Evolutionary conservation across 352 stramenopile species (phyloP), one percentile per base, ranked within the genome.

Genomic region (Pythium sp.): DNA sequence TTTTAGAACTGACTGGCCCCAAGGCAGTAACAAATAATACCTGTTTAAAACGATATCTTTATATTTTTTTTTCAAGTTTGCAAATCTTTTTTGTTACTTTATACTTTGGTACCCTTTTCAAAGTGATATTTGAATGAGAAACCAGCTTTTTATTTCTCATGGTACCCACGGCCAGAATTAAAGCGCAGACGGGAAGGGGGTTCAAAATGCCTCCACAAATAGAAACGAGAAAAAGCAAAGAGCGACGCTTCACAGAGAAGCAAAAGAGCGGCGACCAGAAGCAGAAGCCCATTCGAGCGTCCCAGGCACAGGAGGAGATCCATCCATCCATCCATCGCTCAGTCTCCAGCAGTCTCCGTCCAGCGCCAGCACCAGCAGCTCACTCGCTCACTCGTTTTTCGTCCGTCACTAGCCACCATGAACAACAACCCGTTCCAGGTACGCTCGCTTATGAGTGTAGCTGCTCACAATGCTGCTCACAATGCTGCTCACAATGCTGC

Each of bases 371-470:
- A 47, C 6, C 60, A 47, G 20, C 43, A 7, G 15, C 9, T 26
- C 34, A 32, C 30, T 34, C 9, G 32, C 24, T 12, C 7, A 18
- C 43, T 32, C 2, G 30, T 24, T 47, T 20, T 2, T 8, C 18
- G 41, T 47, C 7, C 36, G 26, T 26, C 49, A 43, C 22, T 24
- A 49, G 38, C 11, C 12, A 5, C n/a, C 9, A 75, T 75, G 70
- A 75, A 69, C 65, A 71, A 55, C 60, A 75, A 75, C 57, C 70
- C 71, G 56, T 73, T 76, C 71, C 67, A 76, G 32, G 70, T 71
- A 49, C 46, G 59, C 26, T 36, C 9, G 15, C 30, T 12, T 24
- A 18, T 66, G 38, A 32, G 30, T 7, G 22, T 15, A n/a, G 9
- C 18, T 66, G 18, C 18, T 58, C 32, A n/a, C 5, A 9, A 6